Base-by-base conservation (phyloP, 805 yeast species). In the Candida mattraensis region DNA sequence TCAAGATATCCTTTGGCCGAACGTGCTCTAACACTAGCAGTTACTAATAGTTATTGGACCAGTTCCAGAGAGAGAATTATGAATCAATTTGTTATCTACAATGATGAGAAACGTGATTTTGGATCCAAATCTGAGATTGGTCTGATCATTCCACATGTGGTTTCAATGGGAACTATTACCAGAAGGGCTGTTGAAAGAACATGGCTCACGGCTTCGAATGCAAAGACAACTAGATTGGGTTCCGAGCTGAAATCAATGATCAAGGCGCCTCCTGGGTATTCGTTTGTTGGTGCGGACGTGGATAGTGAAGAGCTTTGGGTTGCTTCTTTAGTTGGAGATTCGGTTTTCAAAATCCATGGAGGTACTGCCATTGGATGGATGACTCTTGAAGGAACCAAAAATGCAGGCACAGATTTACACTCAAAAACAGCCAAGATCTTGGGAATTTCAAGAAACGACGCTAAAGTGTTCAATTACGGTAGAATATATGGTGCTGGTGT, bases 261-360 rank as follows among this genome's bases (percentile, higher is more conserved):
- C 4, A 66, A 72, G 39, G 96, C 97, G 0, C 99, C 99, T 0
- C 62, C 71, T 2, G 97, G 97, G 0, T 93, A 89, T 56, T 75
- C 76, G 23, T 85, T 93, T 64, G 95, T 93, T 7, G 99, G 99
- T 7, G 99, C 99, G 0, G 99, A 93, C 67, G 99, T 93, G 7
- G 99, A 93, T 60, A 87, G 96, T 24, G 99, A 93, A 56, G 99
- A 93, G 56, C 69, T 93, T 27, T 93, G 99, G 99, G 93, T 93
- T 48, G 99, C 99, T 0, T 84, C 96, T 13, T 64, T 94, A 16
- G 80, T 91, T 20, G 97, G 99, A 3, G 99, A 93, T 57, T 81
- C 98, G 0, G 76, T 82, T 34, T 87, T 91, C 61, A 77, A 82
- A 21, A 66, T 85, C 16, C 99, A 93, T 59, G 99, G 99, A 5